These are phyloP conservation scores for Blastomyces parvus DNA, from an alignment of 2,329 filamentous ascomycete genomes.

Conservation along the genomic window DNA sequence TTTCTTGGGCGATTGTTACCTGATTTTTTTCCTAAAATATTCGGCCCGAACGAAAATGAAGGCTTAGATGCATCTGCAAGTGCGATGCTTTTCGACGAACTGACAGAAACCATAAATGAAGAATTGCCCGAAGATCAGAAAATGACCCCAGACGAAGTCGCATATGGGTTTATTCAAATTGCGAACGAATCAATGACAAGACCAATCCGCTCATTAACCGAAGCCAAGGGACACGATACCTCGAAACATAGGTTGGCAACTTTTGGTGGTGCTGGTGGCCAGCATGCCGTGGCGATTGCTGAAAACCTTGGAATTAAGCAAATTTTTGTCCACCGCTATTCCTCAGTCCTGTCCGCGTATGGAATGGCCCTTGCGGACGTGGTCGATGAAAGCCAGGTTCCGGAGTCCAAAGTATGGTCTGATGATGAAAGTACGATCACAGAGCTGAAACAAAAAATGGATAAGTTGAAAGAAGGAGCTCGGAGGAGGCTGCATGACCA, in stretches of 20 bases:
- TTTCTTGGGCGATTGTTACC: slow-evolving; percentile 73
- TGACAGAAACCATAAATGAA: slow-evolving; percentile 66
- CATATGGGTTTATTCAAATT: slow-evolving; percentile 79
- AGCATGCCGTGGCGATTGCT: slow-evolving; percentile 86
- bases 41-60: slow-evolving; percentile 73
- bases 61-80: slow-evolving; percentile 64
- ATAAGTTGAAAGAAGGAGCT: slow-evolving; percentile 68
- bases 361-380: slow-evolving; percentile 87
- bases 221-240: slow-evolving; percentile 81
- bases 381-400: slow-evolving; percentile 69
- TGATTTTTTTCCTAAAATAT: slow-evolving; percentile 89
- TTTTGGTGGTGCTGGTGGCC: slow-evolving; percentile 81
- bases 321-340: slow-evolving; percentile 77
- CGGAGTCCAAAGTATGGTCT: slow-evolving; percentile 51
- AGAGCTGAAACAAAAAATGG: slow-evolving; percentile 63
- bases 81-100: slow-evolving; percentile 57
- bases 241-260: slow-evolving; percentile 76
- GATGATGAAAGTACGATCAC: slow-evolving; percentile 49
- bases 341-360: slow-evolving; percentile 80
- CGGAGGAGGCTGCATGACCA: slow-evolving; percentile 59
- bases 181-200: slow-evolving; percentile 87
- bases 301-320: slow-evolving; percentile 70
- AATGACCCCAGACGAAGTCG: slow-evolving; percentile 72
- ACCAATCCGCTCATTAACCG: slow-evolving; percentile 78
- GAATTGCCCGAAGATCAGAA: slow-evolving; percentile 53